Base-by-base conservation (phyloP, 495 filamentous ascomycete genomes). In the Lophiotrema nucula region DNA sequence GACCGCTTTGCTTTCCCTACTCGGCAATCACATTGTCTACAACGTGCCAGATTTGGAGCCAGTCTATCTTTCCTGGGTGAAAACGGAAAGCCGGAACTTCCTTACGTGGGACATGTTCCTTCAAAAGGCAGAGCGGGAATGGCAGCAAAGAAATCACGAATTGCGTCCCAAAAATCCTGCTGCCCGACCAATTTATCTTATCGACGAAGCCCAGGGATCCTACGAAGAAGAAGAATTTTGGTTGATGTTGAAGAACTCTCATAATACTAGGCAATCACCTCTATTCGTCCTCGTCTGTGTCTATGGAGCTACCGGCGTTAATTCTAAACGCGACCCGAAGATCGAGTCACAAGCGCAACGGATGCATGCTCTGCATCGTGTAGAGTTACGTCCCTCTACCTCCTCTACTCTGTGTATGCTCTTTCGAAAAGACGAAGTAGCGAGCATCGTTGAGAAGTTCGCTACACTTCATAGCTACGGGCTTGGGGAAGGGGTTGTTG, bases 161-260 rank as follows among this genome's bases (percentile, higher is more conserved):
- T n/a, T 39, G 33, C 48, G 48, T 18, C 31, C 48, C 10, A 5
- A 19, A 15, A 27, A 52, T 39, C 48, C 48, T 12, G 38, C 18
- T 4, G 48, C 48, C 33, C 27, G 31, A 24, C 16, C 12, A n/a
- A 52, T 52, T 18, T 52, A 39, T 22, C 31, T 52, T 24, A 52
- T 52, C 22, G 48, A 52, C 31, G 48, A 52, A 27, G 48, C 48
- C 4, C 48, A 52, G 21, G 39, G 31, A 10, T 52, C 48, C 22
- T 52, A 52, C 31, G 48, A 52, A 24, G 48, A 52, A 33, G 33
- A 19, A 35, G 28, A n/a, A 12, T 37, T 35, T 35, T 35, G 31
- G 31, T 35, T 15, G 15, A 35, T 35, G 31, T 15, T 35, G 31
- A 35, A 35, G 15, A 35, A 35, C 31, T 15, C 8, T 35, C 31